Conservation (phyloP, 2,329 filamentous ascomycete species). For the Pestalotiopsis sp. region DNA sequence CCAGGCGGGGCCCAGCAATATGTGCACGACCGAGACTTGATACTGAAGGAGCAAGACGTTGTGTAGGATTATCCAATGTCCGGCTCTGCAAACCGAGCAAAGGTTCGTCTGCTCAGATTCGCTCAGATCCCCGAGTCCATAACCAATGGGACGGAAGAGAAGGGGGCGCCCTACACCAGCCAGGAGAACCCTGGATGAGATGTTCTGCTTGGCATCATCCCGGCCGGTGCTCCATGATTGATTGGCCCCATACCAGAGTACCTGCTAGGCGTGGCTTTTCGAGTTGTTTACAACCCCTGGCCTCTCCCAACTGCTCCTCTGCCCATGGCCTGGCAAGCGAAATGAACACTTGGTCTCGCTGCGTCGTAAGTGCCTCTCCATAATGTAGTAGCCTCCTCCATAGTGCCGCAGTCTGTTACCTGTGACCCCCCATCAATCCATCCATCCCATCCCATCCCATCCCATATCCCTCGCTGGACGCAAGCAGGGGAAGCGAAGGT, state of each 20-base stretch:
- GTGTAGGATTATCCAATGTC: neutral
- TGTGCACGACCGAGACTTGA: neutral
- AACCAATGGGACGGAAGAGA: constrained; percentile 6
- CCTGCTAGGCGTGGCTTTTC: neutral
- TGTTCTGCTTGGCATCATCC: constrained; percentile 9
- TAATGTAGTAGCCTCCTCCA: neutral
- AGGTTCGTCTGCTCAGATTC: constrained; percentile 5
- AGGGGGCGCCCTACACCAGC: neutral
- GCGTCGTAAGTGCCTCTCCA: constrained; percentile 11
- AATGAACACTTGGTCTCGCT: constrained; percentile 11
- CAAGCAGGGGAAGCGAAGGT: neutral
- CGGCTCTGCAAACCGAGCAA: constrained; percentile 11
- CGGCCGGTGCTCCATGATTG: constrained; percentile 6
- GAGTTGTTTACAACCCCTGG: constrained; percentile 3
- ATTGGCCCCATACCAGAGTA: neutral
- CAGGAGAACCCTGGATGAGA: neutral
- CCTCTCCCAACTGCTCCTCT: neutral
- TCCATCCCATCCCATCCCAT: neutral
- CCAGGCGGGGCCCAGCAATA: neutral
- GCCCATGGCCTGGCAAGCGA: constrained; percentile 7
- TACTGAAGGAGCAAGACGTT: neutral
- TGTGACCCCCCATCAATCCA: neutral
- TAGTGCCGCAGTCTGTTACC: neutral
- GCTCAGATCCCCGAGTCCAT: constrained; percentile 9
- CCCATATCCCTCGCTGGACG: neutral